phyloP scores from a whole-genome alignment of 1,139 yeast species.

The Blastobotrys malaysiensis region DNA sequence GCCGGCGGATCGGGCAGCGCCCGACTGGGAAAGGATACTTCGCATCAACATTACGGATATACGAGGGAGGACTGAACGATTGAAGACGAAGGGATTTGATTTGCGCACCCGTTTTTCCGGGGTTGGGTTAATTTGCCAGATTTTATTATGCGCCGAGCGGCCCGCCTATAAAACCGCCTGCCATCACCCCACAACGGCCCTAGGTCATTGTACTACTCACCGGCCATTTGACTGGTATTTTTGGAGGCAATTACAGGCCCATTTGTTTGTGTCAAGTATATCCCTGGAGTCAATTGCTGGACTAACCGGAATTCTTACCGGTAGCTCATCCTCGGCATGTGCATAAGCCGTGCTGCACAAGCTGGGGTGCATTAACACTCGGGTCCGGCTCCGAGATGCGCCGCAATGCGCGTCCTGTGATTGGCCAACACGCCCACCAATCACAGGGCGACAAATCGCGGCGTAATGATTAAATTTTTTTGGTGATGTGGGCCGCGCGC shows the following conservation, averaged over 20 bases:
- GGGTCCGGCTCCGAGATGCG: neutral
- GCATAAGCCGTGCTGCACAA: no score
- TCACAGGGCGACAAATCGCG: neutral
- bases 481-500: neutral
- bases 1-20: conserved; percentile 1
- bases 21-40: neutral
- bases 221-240: no score
- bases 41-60: neutral
- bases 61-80: neutral
- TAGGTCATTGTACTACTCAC: no score
- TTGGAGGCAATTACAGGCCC: no score
- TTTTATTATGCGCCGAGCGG: no score
- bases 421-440: neutral
- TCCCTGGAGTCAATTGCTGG: no score
- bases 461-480: neutral
- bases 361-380: neutral
- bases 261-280: no score
- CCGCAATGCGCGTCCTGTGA: neutral
- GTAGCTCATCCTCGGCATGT: no score
- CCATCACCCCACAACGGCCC: neutral
- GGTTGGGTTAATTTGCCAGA: neutral
- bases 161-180: neutral
- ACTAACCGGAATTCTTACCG: no score
- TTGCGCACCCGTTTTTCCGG: conserved; percentile 1
- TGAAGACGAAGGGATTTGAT: no score